These are phyloP conservation scores for Diaporthe australafricana DNA, from an alignment of 2,329 filamentous ascomycete species.

Conservation along the genomic window DNA sequence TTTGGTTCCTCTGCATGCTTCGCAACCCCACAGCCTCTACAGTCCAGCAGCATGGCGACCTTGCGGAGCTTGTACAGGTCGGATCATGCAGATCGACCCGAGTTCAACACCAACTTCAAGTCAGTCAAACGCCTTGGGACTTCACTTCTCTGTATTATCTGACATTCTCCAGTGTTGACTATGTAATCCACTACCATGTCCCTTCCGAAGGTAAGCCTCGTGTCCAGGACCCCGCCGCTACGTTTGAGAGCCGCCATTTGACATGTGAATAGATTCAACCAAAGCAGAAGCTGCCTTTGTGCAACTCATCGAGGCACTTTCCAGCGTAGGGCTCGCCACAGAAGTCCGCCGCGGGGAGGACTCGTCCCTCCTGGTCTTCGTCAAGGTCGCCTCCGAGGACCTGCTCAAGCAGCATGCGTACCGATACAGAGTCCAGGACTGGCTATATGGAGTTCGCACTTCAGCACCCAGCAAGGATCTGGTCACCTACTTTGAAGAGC, in stretches of 20 bases:
- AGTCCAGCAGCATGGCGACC: slow-evolving; percentile 47
- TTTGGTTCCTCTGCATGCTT: slow-evolving; percentile 18
- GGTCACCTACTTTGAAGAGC: slow-evolving; percentile 72
- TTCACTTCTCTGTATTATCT: slow-evolving; percentile 31
- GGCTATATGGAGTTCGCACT: slow-evolving; percentile 88
- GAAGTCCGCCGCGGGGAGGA: slow-evolving; percentile 87
- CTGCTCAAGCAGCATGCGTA: slow-evolving; percentile 86
- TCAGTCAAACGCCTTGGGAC: slow-evolving; percentile 40
- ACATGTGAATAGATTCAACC: slow-evolving; percentile 64
- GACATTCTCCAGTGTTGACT: slow-evolving; percentile 75
- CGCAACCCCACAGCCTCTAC: slow-evolving; percentile 15
- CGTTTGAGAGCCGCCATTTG: background rate
- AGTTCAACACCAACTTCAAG: slow-evolving; percentile 54
- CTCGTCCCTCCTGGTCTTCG: slow-evolving; percentile 83
- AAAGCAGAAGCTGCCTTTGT: slow-evolving; percentile 82
- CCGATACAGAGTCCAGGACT: slow-evolving; percentile 89
- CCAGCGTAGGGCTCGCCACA: slow-evolving; percentile 83
- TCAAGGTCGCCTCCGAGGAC: slow-evolving; percentile 80
- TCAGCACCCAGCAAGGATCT: slow-evolving; percentile 81
- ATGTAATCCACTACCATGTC: slow-evolving; percentile 85
- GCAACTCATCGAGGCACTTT: slow-evolving; percentile 80
- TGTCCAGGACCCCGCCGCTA: too few species aligned
- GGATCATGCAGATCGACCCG: slow-evolving; percentile 42
- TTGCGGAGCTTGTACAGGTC: slow-evolving; percentile 48
- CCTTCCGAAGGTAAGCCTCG: slow-evolving; percentile 69